Conservation (phyloP, 1,139 yeast species). For the Magnusiomyces sp. region DNA sequence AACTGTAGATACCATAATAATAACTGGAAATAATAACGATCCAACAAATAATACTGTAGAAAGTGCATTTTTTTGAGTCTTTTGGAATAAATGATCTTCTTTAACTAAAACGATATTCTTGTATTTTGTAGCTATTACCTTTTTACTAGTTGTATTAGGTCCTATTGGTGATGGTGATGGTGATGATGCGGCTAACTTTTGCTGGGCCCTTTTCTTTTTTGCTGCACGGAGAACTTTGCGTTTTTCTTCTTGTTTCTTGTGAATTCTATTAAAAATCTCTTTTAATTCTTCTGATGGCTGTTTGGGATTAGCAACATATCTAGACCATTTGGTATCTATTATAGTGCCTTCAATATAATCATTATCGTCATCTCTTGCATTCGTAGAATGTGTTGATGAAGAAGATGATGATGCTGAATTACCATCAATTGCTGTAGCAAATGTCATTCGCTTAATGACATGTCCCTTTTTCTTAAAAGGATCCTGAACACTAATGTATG, state of each 20-base stretch:
- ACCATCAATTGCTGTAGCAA: background rate
- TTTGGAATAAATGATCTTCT: background rate
- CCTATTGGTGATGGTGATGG: no score
- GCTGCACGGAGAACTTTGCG: background rate
- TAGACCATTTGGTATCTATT: constrained; percentile 1
- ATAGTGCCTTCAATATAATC: background rate
- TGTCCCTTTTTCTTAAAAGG: constrained; percentile 35
- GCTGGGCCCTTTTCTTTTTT: background rate
- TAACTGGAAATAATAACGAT: background rate
- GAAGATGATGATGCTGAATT: background rate
- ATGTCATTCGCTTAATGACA: constrained; percentile 8
- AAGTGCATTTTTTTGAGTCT: background rate
- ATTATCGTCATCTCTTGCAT: background rate
- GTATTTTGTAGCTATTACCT: background rate
- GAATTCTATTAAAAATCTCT: background rate
- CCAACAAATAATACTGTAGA: background rate
- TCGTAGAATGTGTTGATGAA: background rate
- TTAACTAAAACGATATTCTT: background rate
- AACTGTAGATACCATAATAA: background rate
- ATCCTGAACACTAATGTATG: constrained; percentile 40
- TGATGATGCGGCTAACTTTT: background rate
- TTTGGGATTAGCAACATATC: constrained; percentile 2
- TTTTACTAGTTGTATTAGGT: no score
- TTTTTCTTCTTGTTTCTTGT: background rate
- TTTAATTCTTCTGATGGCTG: background rate